These are phyloP conservation scores for Mayamaea pseudoterrestris DNA, from an alignment of 108 stramenopile genomes.

Conservation along the genomic window DNA sequence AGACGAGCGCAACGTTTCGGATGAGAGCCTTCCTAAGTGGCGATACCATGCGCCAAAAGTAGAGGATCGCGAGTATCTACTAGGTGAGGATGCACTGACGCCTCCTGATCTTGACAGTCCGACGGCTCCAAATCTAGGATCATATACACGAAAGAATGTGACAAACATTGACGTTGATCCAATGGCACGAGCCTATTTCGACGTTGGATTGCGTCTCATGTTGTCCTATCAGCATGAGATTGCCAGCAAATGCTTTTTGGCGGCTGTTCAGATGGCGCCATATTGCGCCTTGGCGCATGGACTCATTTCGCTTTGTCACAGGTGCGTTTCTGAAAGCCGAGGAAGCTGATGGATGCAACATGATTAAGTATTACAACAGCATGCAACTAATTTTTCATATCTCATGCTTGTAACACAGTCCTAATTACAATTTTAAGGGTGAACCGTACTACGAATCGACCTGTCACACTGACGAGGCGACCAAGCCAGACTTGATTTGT, in stretches of 20 bases:
- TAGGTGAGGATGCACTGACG: too few species aligned
- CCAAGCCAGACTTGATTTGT: constrained; percentile 26
- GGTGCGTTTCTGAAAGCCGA: too few species aligned
- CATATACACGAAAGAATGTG: constrained; percentile 44
- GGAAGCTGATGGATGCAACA: too few species aligned
- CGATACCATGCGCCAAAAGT: too few species aligned
- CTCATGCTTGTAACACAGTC: too few species aligned
- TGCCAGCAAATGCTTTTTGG: constrained; percentile 55
- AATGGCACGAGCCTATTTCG: constrained; percentile 49
- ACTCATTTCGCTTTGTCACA: constrained; percentile 57
- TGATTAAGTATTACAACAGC: too few species aligned
- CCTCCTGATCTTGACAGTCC: too few species aligned
- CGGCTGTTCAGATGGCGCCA: constrained; percentile 40
- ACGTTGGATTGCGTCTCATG: constrained; percentile 55
- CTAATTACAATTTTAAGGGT: constrained; percentile 84
- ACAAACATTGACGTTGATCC: constrained; percentile 48
- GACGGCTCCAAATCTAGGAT: constrained; percentile 15
- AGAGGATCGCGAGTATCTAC: too few species aligned
- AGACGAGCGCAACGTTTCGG: too few species aligned
- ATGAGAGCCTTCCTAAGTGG: too few species aligned
- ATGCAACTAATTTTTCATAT: too few species aligned
- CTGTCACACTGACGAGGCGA: constrained; percentile 41
- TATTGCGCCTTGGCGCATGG: constrained; percentile 77
- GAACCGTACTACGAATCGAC: constrained; percentile 76
- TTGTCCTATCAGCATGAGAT: constrained; percentile 73